Evolutionary conservation across 768 basidiomycete genomes (phyloP).

Genomic region (Saitozyma sp.): DNA sequence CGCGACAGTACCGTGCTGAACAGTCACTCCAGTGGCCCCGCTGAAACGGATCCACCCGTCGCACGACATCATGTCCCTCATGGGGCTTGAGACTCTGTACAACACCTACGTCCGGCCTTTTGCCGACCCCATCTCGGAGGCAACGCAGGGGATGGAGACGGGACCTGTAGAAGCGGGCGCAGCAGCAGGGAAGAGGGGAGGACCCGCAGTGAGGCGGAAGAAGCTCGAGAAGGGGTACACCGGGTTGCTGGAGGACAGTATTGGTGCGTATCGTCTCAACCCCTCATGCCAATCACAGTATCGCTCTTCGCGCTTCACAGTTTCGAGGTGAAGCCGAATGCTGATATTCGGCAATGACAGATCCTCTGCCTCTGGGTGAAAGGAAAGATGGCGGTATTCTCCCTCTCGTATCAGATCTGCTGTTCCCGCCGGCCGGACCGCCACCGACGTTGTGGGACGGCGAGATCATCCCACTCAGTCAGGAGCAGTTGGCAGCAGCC

Average conservation of each 20-base stretch:
- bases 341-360: conserved; percentile 17
- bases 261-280: conserved; percentile 21
- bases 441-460: conserved; percentile 18
- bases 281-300: background rate
- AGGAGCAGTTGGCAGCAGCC: conserved; percentile 24
- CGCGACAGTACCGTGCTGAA: background rate
- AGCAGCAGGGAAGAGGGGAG: conserved; percentile 11
- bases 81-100: conserved; percentile 36
- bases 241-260: conserved; percentile 38
- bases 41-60: conserved; percentile 32
- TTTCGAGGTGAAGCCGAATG: background rate
- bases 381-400: conserved; percentile 12
- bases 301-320: background rate
- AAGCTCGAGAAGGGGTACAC: conserved; percentile 42
- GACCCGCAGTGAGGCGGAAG: conserved; percentile 7
- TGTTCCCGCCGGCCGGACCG: conserved; percentile 9
- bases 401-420: conserved; percentile 21
- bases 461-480: conserved; percentile 18
- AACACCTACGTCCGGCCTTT: conserved; percentile 41
- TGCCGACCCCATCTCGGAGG: conserved; percentile 19
- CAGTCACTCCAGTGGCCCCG: conserved; percentile 17
- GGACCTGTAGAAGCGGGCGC: conserved; percentile 4
- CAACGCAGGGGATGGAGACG: background rate
- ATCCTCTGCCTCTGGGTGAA: conserved; percentile 21
- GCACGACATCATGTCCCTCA: conserved; percentile 36